Evolutionary conservation across 2,329 filamentous ascomycete species (phyloP), one percentile per base, ranked within the genome.

Genomic region (Diplodia scrobiculata): DNA sequence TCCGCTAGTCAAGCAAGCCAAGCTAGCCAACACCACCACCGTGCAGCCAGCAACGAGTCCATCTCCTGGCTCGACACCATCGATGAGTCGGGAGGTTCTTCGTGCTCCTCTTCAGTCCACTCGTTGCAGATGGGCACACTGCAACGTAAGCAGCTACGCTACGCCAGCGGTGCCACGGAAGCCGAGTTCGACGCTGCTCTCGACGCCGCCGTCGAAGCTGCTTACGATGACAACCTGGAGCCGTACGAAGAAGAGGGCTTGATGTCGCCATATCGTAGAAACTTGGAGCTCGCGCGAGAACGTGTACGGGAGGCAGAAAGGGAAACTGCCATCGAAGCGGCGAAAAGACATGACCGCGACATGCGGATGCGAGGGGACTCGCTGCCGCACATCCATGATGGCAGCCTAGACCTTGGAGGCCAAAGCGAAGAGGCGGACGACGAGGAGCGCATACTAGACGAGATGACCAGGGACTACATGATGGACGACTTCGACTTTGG

Each of bases 31-130:
- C 45, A 67, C 13, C 66, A 71, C 69, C 55, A 75, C 63, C 77
- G 86, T 68, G 87, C 86, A 27, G 83, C 85, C 11, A 94, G 91
- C 73, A 88, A 89, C 68, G 91, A 92, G 74, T 91, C 91, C 4
- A 92, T 90, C 63, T 96, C 92, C 0, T 97, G 93, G 93, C 79
- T 97, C n/a, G 91, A 97, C 74, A 94, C 92, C 0, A 95, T 96
- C 66, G 91, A 96, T 74, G 93, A 97, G 72, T 97, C 92, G 25
- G 91, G 89, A 41, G 89, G 86, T 19, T 97, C 93, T 0, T 88
- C 87, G 3, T 80, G 76, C 68, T 84, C 86, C 2, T 91, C 91
- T 1, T 97, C 93, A 0, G 84, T 92, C 1, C 91, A 92, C 75
- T 96, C 93, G 0, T 84, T 91, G 58, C 87, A 89, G 3, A 93